Evolutionary conservation across 192 early-diverging fungal species (phyloP).

Genomic region (Podila epicladia): DNA sequence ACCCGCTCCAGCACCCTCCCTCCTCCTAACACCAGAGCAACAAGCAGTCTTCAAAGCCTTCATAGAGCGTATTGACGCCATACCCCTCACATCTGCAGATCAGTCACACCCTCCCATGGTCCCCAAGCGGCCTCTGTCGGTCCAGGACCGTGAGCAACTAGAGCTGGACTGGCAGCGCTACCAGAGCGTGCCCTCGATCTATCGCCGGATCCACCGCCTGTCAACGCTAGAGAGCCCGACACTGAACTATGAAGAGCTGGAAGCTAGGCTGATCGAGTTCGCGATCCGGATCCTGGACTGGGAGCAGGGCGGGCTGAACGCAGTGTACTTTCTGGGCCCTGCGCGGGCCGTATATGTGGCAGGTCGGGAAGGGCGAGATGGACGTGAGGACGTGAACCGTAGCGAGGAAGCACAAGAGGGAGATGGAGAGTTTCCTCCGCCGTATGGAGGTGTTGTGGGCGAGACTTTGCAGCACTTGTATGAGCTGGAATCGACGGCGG

Average conservation of each 20-base stretch:
- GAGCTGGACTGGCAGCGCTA: conserved; percentile 6
- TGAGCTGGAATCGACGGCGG: conserved; percentile 4
- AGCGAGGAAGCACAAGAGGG: not conserved
- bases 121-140: not conserved
- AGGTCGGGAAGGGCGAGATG: not conserved
- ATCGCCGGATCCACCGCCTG: conserved; percentile 34
- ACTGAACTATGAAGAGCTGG: conserved; percentile 13
- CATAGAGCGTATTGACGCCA: conserved; percentile 15
- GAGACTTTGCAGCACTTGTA: conserved; percentile 28
- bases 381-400: not conserved
- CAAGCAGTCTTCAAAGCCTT: conserved; percentile 20
- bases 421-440: not conserved
- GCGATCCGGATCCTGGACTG: conserved; percentile 48
- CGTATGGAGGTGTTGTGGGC: conserved; percentile 28
- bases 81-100: conserved; percentile 18
- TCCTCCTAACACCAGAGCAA: conserved; percentile 17
- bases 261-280: conserved; percentile 27
- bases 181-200: conserved; percentile 21
- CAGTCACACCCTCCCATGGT: conserved; percentile 9
- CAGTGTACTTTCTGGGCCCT: conserved; percentile 25
- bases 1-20: not conserved
- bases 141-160: not conserved
- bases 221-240: conserved; percentile 8
- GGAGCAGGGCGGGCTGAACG: conserved; percentile 41
- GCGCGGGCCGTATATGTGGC: not conserved